phyloP scores from a whole-genome alignment of 1,139 yeast species.

The Yamadazyma atmosphaerica region DNA sequence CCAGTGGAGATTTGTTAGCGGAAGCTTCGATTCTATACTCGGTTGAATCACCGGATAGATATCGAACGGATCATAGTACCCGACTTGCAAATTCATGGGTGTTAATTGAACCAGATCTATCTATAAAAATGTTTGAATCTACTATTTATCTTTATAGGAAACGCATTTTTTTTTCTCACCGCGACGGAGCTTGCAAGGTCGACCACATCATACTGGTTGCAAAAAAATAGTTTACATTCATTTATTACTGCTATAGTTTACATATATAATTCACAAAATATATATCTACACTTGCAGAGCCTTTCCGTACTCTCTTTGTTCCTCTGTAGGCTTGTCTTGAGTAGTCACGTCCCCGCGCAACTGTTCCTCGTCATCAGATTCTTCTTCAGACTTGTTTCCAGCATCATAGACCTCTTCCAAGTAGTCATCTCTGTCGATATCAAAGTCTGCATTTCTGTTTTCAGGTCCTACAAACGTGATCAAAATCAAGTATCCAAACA shows the following conservation, averaged over 20 bases:
- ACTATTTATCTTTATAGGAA: too few species aligned
- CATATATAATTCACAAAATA: too few species aligned
- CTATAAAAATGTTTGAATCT: too few species aligned
- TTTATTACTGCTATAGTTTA: too few species aligned
- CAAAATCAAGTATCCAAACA: conserved; percentile 60
- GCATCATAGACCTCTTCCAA: conserved; percentile 15
- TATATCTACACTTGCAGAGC: neutral
- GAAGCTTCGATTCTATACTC: conserved; percentile 55
- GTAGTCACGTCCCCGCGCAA: neutral
- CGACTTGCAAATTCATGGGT: conserved; percentile 33
- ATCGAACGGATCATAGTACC: conserved; percentile 86
- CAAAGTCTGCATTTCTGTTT: conserved; percentile 46
- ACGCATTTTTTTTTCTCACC: too few species aligned
- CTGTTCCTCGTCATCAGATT: conserved; percentile 11
- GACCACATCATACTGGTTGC: too few species aligned
- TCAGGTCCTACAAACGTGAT: conserved; percentile 75
- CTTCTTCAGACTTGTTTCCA: conserved; percentile 14
- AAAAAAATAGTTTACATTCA: too few species aligned
- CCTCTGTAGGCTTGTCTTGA: neutral
- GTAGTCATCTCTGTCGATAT: conserved; percentile 24
- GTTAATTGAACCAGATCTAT: too few species aligned
- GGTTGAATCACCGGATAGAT: conserved; percentile 56
- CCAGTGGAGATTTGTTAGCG: conserved; percentile 81
- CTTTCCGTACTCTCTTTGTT: neutral
- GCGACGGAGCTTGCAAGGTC: too few species aligned